Evolutionary conservation across 352 stramenopile species (phyloP).

Genomic region (Phytophthora citricola): DNA sequence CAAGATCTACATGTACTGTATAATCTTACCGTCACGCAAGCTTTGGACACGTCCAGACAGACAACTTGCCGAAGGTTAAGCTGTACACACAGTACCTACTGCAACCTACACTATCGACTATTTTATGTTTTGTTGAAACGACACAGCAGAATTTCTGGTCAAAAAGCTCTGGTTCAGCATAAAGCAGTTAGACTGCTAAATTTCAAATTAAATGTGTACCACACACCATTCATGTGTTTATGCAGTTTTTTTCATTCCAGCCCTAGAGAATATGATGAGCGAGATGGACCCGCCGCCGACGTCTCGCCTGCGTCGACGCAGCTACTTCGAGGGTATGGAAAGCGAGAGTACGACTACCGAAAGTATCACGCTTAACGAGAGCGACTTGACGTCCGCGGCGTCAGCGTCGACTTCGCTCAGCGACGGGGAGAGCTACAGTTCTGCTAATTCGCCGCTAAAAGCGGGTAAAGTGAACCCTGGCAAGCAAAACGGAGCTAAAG

Average conservation of each 20-base stretch:
- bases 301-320: slow-evolving; percentile 67
- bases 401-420: not conserved
- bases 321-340: slow-evolving; percentile 76
- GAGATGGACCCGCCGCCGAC: slow-evolving; percentile 55
- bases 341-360: slow-evolving; percentile 41
- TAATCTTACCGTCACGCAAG: no score
- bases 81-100: no score
- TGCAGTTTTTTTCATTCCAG: not conserved
- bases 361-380: slow-evolving; percentile 39
- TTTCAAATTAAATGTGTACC: not conserved
- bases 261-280: slow-evolving; percentile 42
- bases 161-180: no score
- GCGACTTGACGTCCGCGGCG: slow-evolving; percentile 31
- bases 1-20: no score
- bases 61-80: no score
- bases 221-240: not conserved
- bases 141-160: no score
- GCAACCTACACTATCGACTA: no score
- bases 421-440: slow-evolving; percentile 25
- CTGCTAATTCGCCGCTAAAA: slow-evolving; percentile 26
- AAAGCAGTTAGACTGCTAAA: no score
- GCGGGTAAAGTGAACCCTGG: slow-evolving; percentile 19
- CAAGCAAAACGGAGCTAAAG: slow-evolving; percentile 28
- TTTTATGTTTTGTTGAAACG: no score
- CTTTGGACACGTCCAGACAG: no score